phyloP scores from a whole-genome alignment of 2,329 filamentous ascomycete genomes.

The Lanzia echinophila region DNA sequence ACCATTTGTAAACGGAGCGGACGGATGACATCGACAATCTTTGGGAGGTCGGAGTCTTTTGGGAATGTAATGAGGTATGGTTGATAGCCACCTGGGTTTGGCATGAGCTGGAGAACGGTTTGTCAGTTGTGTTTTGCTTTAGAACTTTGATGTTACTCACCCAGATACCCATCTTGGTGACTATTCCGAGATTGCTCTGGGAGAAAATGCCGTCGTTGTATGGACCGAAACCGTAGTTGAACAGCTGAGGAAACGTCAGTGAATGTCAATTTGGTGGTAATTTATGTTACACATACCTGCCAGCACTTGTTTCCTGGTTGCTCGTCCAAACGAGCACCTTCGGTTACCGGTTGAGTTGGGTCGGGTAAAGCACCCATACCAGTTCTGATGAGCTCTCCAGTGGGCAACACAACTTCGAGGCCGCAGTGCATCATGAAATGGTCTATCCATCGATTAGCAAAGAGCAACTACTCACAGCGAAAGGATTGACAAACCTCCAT shows the following conservation, averaged over 20 bases:
- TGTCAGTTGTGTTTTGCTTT: not conserved
- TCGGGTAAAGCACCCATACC: constrained; percentile 40
- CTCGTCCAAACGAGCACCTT: constrained; percentile 12
- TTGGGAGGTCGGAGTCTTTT: constrained; percentile 22
- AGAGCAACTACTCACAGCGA: too few relatives aligned
- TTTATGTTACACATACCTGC: constrained; percentile 20
- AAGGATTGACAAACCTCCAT: constrained; percentile 29
- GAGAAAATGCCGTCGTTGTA: constrained; percentile 40
- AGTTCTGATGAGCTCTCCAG: constrained; percentile 39
- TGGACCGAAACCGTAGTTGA: constrained; percentile 33
- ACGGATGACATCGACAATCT: constrained; percentile 40
- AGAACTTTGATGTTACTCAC: not conserved
- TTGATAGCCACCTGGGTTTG: constrained; percentile 44
- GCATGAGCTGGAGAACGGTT: constrained; percentile 37
- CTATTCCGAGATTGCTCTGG: constrained; percentile 46
- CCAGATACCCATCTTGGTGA: constrained; percentile 46
- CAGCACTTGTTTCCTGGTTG: constrained; percentile 34
- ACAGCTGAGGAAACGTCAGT: not conserved
- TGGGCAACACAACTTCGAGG: constrained; percentile 40
- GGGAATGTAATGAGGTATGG: constrained; percentile 39
- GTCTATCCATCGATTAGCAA: constrained; percentile 19
- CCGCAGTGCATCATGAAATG: constrained; percentile 38
- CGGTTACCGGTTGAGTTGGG: constrained; percentile 4
- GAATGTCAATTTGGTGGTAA: not conserved
- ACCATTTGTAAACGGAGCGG: constrained; percentile 36